Base-by-base conservation (phyloP, 345 rosid genomes). In the Aquilaria sinensis region DNA sequence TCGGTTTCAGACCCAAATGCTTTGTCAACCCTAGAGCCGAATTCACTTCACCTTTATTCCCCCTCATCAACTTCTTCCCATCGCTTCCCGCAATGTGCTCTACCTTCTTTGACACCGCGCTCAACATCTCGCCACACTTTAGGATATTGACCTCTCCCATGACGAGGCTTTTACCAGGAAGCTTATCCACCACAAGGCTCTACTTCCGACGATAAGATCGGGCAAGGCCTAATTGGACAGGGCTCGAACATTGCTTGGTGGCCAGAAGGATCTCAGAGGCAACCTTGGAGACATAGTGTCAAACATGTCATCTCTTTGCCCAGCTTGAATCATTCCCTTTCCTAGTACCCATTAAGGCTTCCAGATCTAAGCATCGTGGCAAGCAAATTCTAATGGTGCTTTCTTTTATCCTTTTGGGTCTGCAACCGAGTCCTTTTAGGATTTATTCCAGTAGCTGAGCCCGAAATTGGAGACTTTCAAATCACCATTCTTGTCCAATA, bases 81-180 rank as follows among this genome's bases (percentile, higher is more conserved):
- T 64, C 67, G 60, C 55, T 29, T 29, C 31, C 14, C 5, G 11
- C 1, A 2, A 5, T 16, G 33, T 23, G 29, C 33, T 14, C 31
- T 0, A 51, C 45, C 53, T 31, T 50, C 57, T 56, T 58, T 53
- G 23, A 50, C 12, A 47, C 29, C 0, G 57, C 13, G 53, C 48
- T 58, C 49, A 75, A 65, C 3, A 78, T 7, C 61, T 84, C 88
- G 43, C 87, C 89, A 59, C 93, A 90, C 61, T 78, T 85, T 64
- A 83, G 65, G 74, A 86, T 83, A 83, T 73, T 79, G 56, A 86
- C 87, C 70, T 83, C 69, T 23, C 76, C 92, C 81, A 80, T 76
- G 12, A 76, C 83, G 10, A 77, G 79, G 67, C 71, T 75, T 41
- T 53, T 66, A 3, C 75, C 47, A 1, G 83, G 79, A 59, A 67